These are phyloP conservation scores for Iris pallida DNA, from an alignment of 116 monocot genomes.

Conservation along the genomic window DNA sequence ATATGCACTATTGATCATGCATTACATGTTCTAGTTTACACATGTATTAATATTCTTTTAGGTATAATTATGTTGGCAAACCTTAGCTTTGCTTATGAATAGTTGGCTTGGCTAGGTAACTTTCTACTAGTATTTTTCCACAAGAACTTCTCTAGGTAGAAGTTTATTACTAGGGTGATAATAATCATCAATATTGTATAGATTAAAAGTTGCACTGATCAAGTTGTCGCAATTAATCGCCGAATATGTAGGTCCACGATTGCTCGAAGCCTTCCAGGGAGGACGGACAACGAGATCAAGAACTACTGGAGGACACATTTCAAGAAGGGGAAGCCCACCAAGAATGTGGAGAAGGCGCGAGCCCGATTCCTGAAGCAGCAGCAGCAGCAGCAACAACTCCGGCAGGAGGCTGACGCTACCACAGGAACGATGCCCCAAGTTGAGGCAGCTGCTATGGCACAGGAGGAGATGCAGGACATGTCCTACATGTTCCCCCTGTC, in stretches of 20 bases:
- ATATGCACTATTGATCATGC: too few species aligned
- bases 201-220: background rate
- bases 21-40: too few species aligned
- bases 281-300: slow-evolving; percentile 86
- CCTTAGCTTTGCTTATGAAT: too few species aligned
- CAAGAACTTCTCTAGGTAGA: too few species aligned
- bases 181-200: too few species aligned
- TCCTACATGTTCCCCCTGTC: slow-evolving; percentile 26
- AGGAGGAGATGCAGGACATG: slow-evolving; percentile 37
- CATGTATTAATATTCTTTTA: too few species aligned
- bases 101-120: too few species aligned
- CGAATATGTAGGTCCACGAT: slow-evolving; percentile 52
- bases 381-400: background rate
- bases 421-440: slow-evolving; percentile 6
- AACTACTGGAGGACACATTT: slow-evolving; percentile 88
- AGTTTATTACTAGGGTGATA: too few species aligned
- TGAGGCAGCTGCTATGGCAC: background rate
- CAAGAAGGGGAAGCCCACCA: slow-evolving; percentile 53
- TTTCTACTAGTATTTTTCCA: too few species aligned
- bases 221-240: background rate
- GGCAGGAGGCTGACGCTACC: background rate
- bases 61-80: too few species aligned
- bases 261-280: slow-evolving; percentile 67
- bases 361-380: slow-evolving; percentile 28
- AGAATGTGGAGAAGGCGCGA: slow-evolving; percentile 36